Base-by-base conservation (phyloP, 208 protist genomes). In the Leishmania martiniquensis region DNA sequence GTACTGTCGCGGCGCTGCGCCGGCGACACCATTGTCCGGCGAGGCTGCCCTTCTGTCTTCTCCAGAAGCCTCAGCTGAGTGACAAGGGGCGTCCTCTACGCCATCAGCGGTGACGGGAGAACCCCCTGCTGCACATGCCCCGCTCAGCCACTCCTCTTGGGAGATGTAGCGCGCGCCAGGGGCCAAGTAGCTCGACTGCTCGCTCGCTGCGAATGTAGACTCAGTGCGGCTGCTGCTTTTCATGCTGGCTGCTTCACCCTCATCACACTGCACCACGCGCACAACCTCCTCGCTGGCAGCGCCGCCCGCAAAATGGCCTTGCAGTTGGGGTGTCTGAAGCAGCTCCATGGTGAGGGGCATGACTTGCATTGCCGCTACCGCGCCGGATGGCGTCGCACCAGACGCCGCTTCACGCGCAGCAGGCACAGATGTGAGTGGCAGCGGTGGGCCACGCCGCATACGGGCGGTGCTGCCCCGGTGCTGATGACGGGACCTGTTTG, bases 81-180 rank as follows among this genome's bases (percentile, higher is more conserved):
- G 25, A 25, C 34, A 17, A 32, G 22, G n/a, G 4, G 1, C 6
- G 67, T 57, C 45, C 12, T 12, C 42, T 17, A 45, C 0, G 29
- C 12, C 0, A 7, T 42, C 44, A n/a, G 44, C n/a, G n/a, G 39
- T 1, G 45, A 25, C 0, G n/a, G 59, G 32, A 0, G 78, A 62
- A 20, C 0, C 22, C 2, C 75, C 45, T 9, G 44, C 9, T 4
- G 25, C 44, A 45, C 67, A 68, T 2, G 49, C 62, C 37, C 49
- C 66, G 20, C 49, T 62, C 51, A 70, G 79, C 79, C 75, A 77
- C 71, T 87, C 82, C 39, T 83, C 79, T 59, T 63, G 80, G 1
- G 85, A 80, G 9, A 88, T 49, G 80, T 91, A 94, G 17, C 83
- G 83, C 0, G 87, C 75, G 55, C 81, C 85, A 2, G 87, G 80